Percentiles rank a stretch among this genome's conserved stretches.
phyloP scores from a whole-genome alignment of 2,329 filamentous ascomycete genomes.

The Pseudogymnoascus sp. region DNA sequence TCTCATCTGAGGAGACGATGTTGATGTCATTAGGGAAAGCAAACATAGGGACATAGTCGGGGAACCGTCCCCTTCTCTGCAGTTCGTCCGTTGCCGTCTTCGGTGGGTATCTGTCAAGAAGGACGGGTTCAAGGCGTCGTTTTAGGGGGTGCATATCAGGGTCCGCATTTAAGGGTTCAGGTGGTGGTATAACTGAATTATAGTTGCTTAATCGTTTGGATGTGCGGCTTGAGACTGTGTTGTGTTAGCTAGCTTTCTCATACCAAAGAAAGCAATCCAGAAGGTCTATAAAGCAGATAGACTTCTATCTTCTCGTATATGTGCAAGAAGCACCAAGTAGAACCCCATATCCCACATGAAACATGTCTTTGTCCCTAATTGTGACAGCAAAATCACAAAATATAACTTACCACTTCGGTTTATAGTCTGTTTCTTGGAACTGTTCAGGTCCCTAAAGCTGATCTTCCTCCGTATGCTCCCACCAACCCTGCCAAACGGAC shows the following conservation, averaged over 20 bases:
- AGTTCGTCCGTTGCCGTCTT: conserved; percentile 74
- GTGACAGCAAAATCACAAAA: not conserved
- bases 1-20: conserved; percentile 89
- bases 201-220: conserved; percentile 91
- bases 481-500: conserved; percentile 41
- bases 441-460: conserved; percentile 92
- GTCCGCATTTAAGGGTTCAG: conserved; percentile 81
- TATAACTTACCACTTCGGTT: conserved; percentile 62
- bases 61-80: conserved; percentile 75
- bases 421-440: conserved; percentile 76
- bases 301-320: not conserved
- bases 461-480: conserved; percentile 89
- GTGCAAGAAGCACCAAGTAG: not conserved
- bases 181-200: conserved; percentile 92
- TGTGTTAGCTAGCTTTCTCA: conserved; percentile 19
- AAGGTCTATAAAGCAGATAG: not conserved
- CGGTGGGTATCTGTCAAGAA: conserved; percentile 88
- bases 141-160: conserved; percentile 94
- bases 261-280: not conserved
- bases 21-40: conserved; percentile 97
- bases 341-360: not conserved
- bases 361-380: not conserved
- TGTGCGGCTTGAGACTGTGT: conserved; percentile 63
- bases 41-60: conserved; percentile 98
- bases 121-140: conserved; percentile 88